Conservation (phyloP, 192 early-diverging fungal genomes). For the Ramicandelaber brevisporus region DNA sequence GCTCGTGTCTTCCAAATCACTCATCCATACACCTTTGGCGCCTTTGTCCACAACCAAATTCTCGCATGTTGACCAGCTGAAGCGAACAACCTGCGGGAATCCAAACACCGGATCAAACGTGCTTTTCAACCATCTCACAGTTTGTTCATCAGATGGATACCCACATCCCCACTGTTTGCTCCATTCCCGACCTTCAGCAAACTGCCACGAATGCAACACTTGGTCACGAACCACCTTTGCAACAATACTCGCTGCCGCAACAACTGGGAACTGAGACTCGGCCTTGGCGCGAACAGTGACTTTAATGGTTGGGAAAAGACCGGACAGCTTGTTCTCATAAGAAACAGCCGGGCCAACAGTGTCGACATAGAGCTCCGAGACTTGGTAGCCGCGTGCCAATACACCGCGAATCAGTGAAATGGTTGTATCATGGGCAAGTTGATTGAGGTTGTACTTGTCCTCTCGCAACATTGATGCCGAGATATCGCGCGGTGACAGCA, state of each 20-base stretch:
- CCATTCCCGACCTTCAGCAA: constrained; percentile 13
- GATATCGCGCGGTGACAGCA: constrained; percentile 75
- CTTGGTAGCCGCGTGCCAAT: constrained; percentile 27
- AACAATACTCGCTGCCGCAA: constrained; percentile 85
- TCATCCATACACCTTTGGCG: constrained; percentile 28
- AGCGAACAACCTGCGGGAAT: constrained; percentile 71
- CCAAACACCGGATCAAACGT: constrained; percentile 75
- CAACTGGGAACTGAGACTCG: constrained; percentile 76
- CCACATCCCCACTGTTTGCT: constrained; percentile 52
- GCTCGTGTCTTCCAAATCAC: too few relatives aligned
- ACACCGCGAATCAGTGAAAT: constrained; percentile 52
- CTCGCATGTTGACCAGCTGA: constrained; percentile 78
- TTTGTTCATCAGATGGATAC: constrained; percentile 79
- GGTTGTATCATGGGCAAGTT: constrained; percentile 80
- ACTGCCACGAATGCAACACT: constrained; percentile 13
- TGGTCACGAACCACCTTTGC: constrained; percentile 52
- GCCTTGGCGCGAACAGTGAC: constrained; percentile 88
- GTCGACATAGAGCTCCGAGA: constrained; percentile 71
- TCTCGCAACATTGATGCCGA: constrained; percentile 71
- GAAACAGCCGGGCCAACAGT: constrained; percentile 76
- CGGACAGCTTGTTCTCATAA: constrained; percentile 58
- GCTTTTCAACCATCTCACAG: constrained; percentile 53
- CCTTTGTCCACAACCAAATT: constrained; percentile 39
- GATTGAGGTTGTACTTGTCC: constrained; percentile 75
- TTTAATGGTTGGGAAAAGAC: constrained; percentile 43